phyloP scores from a whole-genome alignment of 352 stramenopile species.

The Phytophthora tubulina region DNA sequence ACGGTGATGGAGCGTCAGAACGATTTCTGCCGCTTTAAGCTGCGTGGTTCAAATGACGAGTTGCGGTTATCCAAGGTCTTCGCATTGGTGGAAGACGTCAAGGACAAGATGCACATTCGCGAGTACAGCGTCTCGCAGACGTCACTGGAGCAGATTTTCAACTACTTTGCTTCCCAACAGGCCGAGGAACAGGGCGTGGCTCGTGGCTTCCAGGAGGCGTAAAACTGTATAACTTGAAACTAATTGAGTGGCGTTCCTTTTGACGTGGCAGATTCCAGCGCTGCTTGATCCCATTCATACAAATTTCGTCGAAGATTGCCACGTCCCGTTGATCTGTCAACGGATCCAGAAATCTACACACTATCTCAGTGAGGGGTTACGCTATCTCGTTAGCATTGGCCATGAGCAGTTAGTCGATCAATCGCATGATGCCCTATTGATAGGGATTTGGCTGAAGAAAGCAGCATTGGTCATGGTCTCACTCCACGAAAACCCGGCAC shows the following conservation, averaged over 20 bases:
- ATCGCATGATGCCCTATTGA: conserved; percentile 35
- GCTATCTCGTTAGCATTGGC: conserved; percentile 5
- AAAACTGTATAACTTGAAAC: neutral
- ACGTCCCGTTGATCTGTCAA: conserved; percentile 3
- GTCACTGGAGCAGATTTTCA: conserved; percentile 93
- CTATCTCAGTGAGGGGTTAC: conserved; percentile 27
- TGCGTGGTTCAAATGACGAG: conserved; percentile 62
- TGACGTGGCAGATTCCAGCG: conserved; percentile 24
- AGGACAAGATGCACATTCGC: conserved; percentile 67
- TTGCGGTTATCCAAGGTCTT: conserved; percentile 80
- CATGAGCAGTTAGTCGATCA: conserved; percentile 10
- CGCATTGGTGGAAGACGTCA: conserved; percentile 69
- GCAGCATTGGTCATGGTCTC: neutral
- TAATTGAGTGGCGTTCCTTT: neutral
- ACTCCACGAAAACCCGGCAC: conserved; percentile 27
- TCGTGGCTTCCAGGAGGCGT: conserved; percentile 45
- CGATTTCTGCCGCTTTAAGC: conserved; percentile 65
- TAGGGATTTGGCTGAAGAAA: conserved; percentile 7
- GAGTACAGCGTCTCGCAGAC: conserved; percentile 92
- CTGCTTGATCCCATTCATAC: conserved; percentile 14
- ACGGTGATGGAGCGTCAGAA: conserved; percentile 72
- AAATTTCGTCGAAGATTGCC: conserved; percentile 15
- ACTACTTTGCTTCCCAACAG: conserved; percentile 86
- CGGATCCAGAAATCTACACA: neutral
- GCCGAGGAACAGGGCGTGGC: conserved; percentile 51